phyloP scores from a whole-genome alignment of 1,284 basidiomycete genomes.

The Somion occarium region DNA sequence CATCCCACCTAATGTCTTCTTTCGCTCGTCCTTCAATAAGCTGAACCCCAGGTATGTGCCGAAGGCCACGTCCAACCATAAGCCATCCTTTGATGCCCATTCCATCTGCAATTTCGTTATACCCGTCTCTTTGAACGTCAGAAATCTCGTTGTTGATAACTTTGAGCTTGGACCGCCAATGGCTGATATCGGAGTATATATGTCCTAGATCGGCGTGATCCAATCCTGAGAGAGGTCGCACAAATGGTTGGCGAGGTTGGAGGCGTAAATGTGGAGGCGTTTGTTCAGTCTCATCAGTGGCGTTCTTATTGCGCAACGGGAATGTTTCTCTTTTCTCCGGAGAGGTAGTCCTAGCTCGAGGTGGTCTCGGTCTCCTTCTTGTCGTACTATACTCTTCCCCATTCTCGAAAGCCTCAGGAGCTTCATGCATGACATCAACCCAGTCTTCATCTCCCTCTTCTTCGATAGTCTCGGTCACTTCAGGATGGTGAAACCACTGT shows the following conservation, averaged over 20 bases:
- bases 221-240: constrained; percentile 64
- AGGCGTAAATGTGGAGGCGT: constrained; percentile 64
- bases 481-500: constrained; percentile 20
- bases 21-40: constrained; percentile 73
- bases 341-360: constrained; percentile 19
- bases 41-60: constrained; percentile 58
- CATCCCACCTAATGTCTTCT: constrained; percentile 78
- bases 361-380: constrained; percentile 20
- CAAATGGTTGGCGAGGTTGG: constrained; percentile 65
- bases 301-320: constrained; percentile 39
- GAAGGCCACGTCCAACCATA: constrained; percentile 64
- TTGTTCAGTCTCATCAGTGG: constrained; percentile 25
- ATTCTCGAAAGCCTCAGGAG: constrained; percentile 36
- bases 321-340: constrained; percentile 58
- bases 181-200: constrained; percentile 64
- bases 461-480: constrained; percentile 19
- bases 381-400: constrained; percentile 25
- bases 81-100: constrained; percentile 70
- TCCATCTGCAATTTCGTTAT: constrained; percentile 68
- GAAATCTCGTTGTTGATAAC: constrained; percentile 66
- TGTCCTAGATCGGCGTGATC: constrained; percentile 58
- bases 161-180: constrained; percentile 66
- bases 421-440: constrained; percentile 42
- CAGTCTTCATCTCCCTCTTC: constrained; percentile 38
- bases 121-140: constrained; percentile 58